phyloP scores from a whole-genome alignment of 306 rosid species.

The Rosa multiflora region DNA sequence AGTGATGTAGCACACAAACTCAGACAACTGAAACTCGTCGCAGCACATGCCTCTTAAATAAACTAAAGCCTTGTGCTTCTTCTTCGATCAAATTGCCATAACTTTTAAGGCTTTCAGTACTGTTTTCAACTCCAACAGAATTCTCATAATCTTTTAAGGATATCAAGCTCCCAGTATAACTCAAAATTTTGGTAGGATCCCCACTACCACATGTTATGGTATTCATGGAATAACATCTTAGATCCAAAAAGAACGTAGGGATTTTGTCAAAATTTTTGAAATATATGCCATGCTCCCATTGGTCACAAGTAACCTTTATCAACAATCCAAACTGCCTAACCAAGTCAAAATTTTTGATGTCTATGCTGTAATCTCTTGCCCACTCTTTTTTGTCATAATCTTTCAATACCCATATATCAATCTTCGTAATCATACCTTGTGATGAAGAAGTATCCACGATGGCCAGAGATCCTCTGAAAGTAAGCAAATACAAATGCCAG shows the following conservation, averaged over 20 bases:
- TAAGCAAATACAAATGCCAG: background rate
- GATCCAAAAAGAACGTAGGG: background rate
- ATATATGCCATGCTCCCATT: background rate
- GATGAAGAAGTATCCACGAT: background rate
- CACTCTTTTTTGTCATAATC: background rate
- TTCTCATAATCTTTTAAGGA: background rate
- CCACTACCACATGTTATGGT: background rate
- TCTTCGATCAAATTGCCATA: background rate
- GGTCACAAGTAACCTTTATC: no score
- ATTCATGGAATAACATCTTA: background rate
- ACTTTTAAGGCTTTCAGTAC: background rate
- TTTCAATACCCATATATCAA: background rate
- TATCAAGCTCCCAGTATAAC: background rate
- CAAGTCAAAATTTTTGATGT: background rate
- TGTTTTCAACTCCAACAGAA: background rate
- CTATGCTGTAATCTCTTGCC: background rate
- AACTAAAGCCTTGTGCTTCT: background rate
- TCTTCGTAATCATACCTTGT: background rate
- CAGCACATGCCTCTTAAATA: background rate
- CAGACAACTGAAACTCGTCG: background rate
- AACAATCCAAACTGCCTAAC: background rate
- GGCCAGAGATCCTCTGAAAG: background rate
- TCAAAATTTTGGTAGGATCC: background rate
- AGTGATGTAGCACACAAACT: no score
- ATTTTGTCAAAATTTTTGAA: background rate